Percentiles rank a stretch among this genome's conserved stretches.
phyloP scores from a whole-genome alignment of 805 yeast genomes.

The Wickerhamomyces rabaulensis region DNA sequence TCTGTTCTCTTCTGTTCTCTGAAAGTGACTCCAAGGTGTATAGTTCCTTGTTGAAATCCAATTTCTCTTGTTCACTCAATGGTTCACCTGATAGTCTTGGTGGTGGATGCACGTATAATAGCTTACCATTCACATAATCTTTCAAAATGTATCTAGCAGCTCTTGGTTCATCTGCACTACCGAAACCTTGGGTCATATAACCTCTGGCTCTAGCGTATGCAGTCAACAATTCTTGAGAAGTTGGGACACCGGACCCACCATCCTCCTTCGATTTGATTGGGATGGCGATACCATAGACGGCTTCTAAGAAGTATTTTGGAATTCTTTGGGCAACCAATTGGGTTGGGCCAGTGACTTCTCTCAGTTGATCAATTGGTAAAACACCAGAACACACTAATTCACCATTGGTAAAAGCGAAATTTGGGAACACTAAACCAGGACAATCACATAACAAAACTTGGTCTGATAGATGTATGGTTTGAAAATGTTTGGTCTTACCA shows the following conservation, averaged over 20 bases:
- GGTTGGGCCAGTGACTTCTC: conserved; percentile 88
- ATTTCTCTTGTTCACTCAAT: conserved; percentile 44
- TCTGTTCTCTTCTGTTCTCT: conserved; percentile 68
- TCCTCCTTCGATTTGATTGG: conserved; percentile 70
- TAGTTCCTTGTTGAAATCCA: conserved; percentile 68
- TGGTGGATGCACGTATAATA: conserved; percentile 83
- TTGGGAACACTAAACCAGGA: conserved; percentile 98
- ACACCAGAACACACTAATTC: conserved; percentile 98
- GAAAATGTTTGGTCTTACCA: conserved; percentile 98
- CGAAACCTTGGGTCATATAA: conserved; percentile 94
- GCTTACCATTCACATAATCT: conserved; percentile 91
- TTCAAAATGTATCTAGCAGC: conserved; percentile 89
- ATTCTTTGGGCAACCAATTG: conserved; percentile 81
- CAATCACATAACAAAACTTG: conserved; percentile 91
- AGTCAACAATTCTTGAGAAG: conserved; percentile 80
- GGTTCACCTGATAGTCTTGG: conserved; percentile 48
- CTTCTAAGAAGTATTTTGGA: conserved; percentile 85
- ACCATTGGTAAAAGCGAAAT: conserved; percentile 93
- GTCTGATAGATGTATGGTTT: conserved; percentile 82
- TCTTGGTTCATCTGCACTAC: conserved; percentile 93
- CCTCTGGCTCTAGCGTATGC: conserved; percentile 98
- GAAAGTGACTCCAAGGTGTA: conserved; percentile 64
- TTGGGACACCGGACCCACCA: conserved; percentile 87
- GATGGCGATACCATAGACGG: conserved; percentile 88
- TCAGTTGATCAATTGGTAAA: conserved; percentile 93